A percentile compares a stretch with the other conserved stretches of the same genome.
Evolutionary conservation across 768 basidiomycete species (phyloP).

Genomic region (Boletellus ananiceps): DNA sequence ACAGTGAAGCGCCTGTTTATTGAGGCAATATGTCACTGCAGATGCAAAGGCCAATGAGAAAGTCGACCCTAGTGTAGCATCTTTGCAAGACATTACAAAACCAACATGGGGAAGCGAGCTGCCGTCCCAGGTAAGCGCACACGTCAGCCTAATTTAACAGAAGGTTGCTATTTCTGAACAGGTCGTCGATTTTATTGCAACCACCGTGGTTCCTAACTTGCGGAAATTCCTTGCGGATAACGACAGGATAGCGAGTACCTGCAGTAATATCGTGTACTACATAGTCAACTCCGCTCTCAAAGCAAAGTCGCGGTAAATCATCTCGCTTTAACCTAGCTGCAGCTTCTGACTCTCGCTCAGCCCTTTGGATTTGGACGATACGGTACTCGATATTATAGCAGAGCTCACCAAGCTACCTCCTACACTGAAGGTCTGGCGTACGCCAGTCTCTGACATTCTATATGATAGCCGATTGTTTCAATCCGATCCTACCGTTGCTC

Average conservation of each 20-base stretch:
- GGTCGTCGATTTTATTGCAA: conserved; percentile 71
- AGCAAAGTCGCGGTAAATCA: conserved; percentile 60
- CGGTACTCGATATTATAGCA: conserved; percentile 60
- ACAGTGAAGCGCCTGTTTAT: neutral
- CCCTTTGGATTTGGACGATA: conserved; percentile 73
- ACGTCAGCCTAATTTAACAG: conserved; percentile 15
- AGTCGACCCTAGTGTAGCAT: conserved; percentile 39
- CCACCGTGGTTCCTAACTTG: conserved; percentile 64
- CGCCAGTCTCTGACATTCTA: conserved; percentile 73
- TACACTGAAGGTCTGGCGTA: conserved; percentile 80
- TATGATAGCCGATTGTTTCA: conserved; percentile 88
- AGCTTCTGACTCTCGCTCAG: conserved; percentile 32
- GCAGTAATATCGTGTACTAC: conserved; percentile 81
- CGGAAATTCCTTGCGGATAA: conserved; percentile 78
- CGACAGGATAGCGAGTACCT: conserved; percentile 76
- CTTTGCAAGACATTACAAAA: conserved; percentile 32
- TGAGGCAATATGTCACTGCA: conserved; percentile 14
- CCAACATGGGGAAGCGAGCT: conserved; percentile 26
- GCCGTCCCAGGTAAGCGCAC: conserved; percentile 23
- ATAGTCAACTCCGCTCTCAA: conserved; percentile 79
- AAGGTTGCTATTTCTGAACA: conserved; percentile 29
- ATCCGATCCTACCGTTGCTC: conserved; percentile 50
- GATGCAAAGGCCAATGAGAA: conserved; percentile 63
- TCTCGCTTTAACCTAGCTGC: neutral
- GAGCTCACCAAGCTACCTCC: conserved; percentile 78